Base-by-base conservation (phyloP, 495 filamentous ascomycete genomes). In the Trichoderma asperelloides region DNA sequence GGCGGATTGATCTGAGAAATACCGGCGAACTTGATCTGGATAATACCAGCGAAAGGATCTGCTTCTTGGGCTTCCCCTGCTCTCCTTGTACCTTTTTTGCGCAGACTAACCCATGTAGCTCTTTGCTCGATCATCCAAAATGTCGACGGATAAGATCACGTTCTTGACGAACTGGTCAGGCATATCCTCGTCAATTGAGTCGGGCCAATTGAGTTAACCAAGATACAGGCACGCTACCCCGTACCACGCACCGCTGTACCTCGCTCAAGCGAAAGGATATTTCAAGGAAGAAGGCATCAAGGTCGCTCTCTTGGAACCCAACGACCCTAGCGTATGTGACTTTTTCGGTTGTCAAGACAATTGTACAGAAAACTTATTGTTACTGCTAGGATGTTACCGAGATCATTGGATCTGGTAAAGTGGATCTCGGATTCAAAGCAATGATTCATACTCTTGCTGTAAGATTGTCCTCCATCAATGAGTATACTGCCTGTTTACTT, bases 41-140 rank as follows among this genome's bases (percentile, higher is more conserved):
- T 87, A 89, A 90, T 90, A 84, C 87, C 86, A 88, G 87, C 87
- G 87, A 87, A 89, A 89, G 87, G 84, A 89, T 84, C 86, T 88
- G 87, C 87, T 85, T 84, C 80, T 84, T 85, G 78, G 77, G 79
- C 62, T 64, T 37, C 64, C 39, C 21, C 39, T 65, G 72, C 75
- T 78, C 75, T 74, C 71, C 72, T 67, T 70, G 37, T 73, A 69
- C 64, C 65, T 43, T 69, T 69, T 62, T 66, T 68, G 69, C 68
- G 62, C 65, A 73, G 66, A 72, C 78, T 78, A 68, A 79, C 76
- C 68, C 66, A 47, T 60, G 68, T 68, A 78, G 76, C 63, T 62
- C 70, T 69, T 65, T 65, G 47, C 68, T 71, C 72, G 71, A 75
- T 73, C 68, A 74, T 68, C 72, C 81, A 87, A 76, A 71, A 89